Conservation (phyloP, 768 basidiomycete genomes). For the Suillus alpinus region DNA sequence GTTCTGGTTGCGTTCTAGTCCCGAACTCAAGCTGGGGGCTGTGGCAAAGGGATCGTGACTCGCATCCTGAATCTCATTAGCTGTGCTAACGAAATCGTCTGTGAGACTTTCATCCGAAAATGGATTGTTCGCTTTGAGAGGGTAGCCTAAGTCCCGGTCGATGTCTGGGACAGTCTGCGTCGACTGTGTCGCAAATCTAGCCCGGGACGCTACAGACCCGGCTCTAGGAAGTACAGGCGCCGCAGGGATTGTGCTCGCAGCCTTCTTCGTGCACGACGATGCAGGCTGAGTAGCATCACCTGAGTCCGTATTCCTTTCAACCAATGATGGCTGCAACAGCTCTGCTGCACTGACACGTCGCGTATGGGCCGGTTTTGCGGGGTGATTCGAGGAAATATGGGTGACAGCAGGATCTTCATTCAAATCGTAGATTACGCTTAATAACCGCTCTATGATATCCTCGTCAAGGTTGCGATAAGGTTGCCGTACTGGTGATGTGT, state of each 20-base stretch:
- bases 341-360: conserved; percentile 20
- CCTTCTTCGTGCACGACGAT: conserved; percentile 3
- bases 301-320: conserved; percentile 1
- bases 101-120: background rate
- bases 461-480: conserved; percentile 21
- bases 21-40: background rate
- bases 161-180: conserved; percentile 4
- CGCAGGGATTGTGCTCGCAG: conserved; percentile 12
- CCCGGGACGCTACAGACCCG: conserved; percentile 13
- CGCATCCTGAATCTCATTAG: background rate
- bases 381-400: conserved; percentile 1
- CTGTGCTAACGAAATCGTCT: background rate
- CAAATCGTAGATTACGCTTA: conserved; percentile 17
- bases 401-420: conserved; percentile 12
- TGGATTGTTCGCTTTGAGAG: conserved; percentile 2
- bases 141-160: conserved; percentile 5
- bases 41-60: background rate
- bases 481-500: conserved; percentile 16
- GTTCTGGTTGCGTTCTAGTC: background rate
- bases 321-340: conserved; percentile 16
- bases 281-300: background rate
- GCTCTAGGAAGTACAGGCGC: conserved; percentile 17
- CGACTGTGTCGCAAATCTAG: conserved; percentile 13
- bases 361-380: background rate
- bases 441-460: conserved; percentile 15